phyloP scores from a whole-genome alignment of 495 filamentous ascomycete genomes.

The Aspergillus sparsus region DNA sequence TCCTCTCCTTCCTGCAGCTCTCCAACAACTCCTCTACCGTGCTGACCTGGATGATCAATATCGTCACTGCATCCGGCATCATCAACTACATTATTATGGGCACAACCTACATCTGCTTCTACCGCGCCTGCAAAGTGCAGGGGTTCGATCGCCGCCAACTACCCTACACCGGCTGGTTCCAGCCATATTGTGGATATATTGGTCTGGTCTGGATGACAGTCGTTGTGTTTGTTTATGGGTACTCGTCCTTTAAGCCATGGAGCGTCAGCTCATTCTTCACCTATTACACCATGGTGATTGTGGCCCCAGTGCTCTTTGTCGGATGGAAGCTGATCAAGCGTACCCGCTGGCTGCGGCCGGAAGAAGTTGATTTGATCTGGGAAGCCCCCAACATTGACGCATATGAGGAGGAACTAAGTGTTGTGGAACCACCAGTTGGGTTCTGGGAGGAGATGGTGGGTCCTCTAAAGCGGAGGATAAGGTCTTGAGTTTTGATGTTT shows the following conservation, averaged over 20 bases:
- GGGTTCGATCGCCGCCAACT: slow-evolving; percentile 53
- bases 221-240: slow-evolving; percentile 54
- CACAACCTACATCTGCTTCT: slow-evolving; percentile 58
- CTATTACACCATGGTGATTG: slow-evolving; percentile 57
- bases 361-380: slow-evolving; percentile 58
- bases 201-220: slow-evolving; percentile 43
- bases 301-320: slow-evolving; percentile 47
- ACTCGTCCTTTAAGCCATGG: slow-evolving; percentile 54
- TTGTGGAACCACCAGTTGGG: slow-evolving; percentile 5
- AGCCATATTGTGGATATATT: slow-evolving; percentile 58
- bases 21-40: slow-evolving; percentile 30
- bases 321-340: slow-evolving; percentile 59
- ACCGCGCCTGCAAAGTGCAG: slow-evolving; percentile 56
- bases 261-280: slow-evolving; percentile 53
- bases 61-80: slow-evolving; percentile 45
- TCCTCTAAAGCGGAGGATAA: background rate
- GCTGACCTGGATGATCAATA: slow-evolving; percentile 36
- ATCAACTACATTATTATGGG: slow-evolving; percentile 58
- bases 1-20: slow-evolving; percentile 47
- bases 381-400: slow-evolving; percentile 35
- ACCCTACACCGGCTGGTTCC: slow-evolving; percentile 58
- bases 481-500: background rate
- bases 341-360: slow-evolving; percentile 49
- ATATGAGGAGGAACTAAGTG: slow-evolving; percentile 25
- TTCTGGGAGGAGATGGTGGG: slow-evolving; percentile 17